Evolutionary conservation across 2,329 filamentous ascomycete genomes (phyloP), one percentile per base, ranked within the genome.

Genomic region (Ceratocystis cacaofunesta): DNA sequence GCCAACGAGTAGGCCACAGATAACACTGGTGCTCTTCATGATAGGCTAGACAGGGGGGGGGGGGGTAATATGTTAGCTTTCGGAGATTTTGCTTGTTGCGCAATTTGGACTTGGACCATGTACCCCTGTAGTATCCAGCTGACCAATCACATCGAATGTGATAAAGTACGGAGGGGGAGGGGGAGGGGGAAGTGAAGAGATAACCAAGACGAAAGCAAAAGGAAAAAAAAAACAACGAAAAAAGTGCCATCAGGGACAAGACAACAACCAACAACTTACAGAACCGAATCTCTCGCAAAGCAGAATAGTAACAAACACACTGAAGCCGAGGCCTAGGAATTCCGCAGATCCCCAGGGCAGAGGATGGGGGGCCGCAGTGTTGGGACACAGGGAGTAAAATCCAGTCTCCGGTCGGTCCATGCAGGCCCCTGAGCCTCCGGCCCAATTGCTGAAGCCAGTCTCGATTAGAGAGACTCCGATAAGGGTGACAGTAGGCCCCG

Each of bases 11-110:
- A 92, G 79, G 15, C 89, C 89, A 65, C 90, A 79, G 52, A 92
- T 83, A 41, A 92, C 88, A 36, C 86, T 85, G 6, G 84, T 87
- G 1, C 85, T 89, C 72, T 92, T 92, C 87, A 94, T 92, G 69
- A 94, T 87, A 0, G 90, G 89, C 67, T 68, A 58, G n/a, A 58
- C 61, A 30, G 19, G 25, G 41, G 32, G 15, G 25, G 41, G 2
- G 2, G 41, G 6, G 5, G 5, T n/a, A 28, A 19, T 4, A 44
- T 46, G 44, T 66, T 64, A 66, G 63, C 50, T 50, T 36, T 2
- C 19, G 17, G 15, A 8, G 28, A 62, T 36, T 30, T 25, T 60
- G 4, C 25, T 28, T n/a, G 19, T 62, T 55, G 28, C n/a, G 57
- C 25, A 15, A 15, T 61, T 28, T 22, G 36, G 32, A 32, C 15